A percentile compares a stretch with the other conserved stretches of the same genome.
Evolutionary conservation across 2,329 filamentous ascomycete species (phyloP).

Genomic region (Pyricularia grisea): DNA sequence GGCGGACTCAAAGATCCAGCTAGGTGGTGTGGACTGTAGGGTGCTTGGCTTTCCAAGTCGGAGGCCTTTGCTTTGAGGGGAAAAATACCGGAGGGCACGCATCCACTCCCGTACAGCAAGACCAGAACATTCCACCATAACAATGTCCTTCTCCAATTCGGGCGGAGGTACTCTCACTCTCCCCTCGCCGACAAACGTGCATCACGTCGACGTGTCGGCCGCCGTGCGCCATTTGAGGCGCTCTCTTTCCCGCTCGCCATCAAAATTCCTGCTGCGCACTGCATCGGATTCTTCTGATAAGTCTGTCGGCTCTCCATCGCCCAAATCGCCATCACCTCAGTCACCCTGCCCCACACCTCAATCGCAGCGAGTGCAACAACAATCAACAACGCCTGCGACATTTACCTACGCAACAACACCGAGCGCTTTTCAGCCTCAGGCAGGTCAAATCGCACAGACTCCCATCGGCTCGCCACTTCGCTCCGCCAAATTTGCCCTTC

Average conservation of each 20-base stretch:
- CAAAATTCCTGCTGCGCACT: constrained; percentile 62
- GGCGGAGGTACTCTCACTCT: constrained; percentile 74
- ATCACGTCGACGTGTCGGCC: constrained; percentile 73
- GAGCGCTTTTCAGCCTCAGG: constrained; percentile 5
- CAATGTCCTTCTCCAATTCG: constrained; percentile 50
- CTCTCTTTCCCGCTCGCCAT: constrained; percentile 88
- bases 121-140: constrained; percentile 13
- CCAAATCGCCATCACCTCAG: constrained; percentile 43
- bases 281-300: constrained; percentile 36
- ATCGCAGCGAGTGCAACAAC: constrained; percentile 6
- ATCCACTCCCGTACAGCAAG: neutral
- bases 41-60: neutral
- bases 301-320: constrained; percentile 39
- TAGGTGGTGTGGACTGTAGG: neutral
- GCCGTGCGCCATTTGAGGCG: constrained; percentile 76
- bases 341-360: constrained; percentile 35
- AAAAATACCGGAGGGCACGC: neutral
- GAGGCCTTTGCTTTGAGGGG: neutral
- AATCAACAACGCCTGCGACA: constrained; percentile 2
- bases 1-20: neutral
- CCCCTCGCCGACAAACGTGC: constrained; percentile 74
- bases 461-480: constrained; percentile 52
- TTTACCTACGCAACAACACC: constrained; percentile 6
- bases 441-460: constrained; percentile 11
- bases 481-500: constrained; percentile 20